Percentiles rank a stretch among this genome's conserved stretches.
These are phyloP conservation scores for Sordaria brevicollis DNA, from an alignment of 495 filamentous ascomycete species.

Conservation along the genomic window DNA sequence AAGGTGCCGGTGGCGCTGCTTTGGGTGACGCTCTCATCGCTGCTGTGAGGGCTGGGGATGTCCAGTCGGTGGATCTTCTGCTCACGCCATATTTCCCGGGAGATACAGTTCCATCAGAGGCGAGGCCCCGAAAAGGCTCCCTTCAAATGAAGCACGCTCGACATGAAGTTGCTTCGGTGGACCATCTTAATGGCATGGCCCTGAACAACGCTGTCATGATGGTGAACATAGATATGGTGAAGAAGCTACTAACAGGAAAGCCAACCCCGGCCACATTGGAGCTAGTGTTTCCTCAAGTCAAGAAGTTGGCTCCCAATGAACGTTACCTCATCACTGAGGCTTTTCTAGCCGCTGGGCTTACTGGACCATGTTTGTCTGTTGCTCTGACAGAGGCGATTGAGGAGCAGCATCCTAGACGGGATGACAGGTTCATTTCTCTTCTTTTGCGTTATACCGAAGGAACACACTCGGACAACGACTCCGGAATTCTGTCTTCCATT, in stretches of 20 bases:
- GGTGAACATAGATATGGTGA: constrained; percentile 26
- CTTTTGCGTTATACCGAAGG: constrained; percentile 34
- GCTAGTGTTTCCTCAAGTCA: constrained; percentile 27
- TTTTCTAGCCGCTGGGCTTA: constrained; percentile 29
- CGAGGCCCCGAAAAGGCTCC: constrained; percentile 12
- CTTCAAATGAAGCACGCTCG: constrained; percentile 21
- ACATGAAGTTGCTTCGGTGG: constrained; percentile 34
- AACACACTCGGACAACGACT: constrained; percentile 34
- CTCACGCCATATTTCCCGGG: constrained; percentile 29
- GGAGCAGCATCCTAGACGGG: constrained; percentile 27
- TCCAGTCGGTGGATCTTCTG: constrained; percentile 29
- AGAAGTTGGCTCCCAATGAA: constrained; percentile 17
- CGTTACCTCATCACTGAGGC: constrained; percentile 30
- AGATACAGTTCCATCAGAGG: background rate
- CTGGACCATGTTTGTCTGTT: constrained; percentile 22
- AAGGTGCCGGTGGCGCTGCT: constrained; percentile 27
- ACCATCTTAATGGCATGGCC: constrained; percentile 32
- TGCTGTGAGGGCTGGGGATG: constrained; percentile 28
- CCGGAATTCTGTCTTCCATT: constrained; percentile 30
- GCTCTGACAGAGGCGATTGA: constrained; percentile 34
- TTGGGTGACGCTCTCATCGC: constrained; percentile 32
- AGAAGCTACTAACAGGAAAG: constrained; percentile 26
- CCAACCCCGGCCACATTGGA: constrained; percentile 29
- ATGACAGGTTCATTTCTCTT: constrained; percentile 32
- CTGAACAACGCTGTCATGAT: constrained; percentile 29